Evolutionary conservation across 1,284 basidiomycete species (phyloP), one percentile per base, ranked within the genome.

Genomic region (Ceraceosorus guamensis): DNA sequence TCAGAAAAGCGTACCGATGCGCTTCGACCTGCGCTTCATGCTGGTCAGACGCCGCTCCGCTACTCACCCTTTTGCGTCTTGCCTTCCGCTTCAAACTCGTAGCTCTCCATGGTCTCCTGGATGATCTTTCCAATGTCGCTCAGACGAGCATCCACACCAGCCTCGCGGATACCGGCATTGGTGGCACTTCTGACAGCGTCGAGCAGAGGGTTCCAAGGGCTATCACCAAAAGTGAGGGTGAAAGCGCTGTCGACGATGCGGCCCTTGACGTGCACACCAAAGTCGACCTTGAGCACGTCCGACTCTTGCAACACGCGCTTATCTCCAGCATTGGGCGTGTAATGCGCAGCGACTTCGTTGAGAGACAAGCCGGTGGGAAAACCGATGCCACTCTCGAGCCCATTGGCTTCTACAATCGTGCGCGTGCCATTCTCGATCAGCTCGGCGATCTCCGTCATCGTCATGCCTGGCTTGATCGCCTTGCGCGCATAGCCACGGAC

Each of bases 21-120:
- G n/a, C n/a, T n/a, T n/a, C n/a, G n/a, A n/a, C n/a, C n/a, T n/a
- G n/a, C n/a, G n/a, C n/a, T n/a, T n/a, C n/a, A n/a, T n/a, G n/a
- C n/a, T n/a, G n/a, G n/a, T n/a, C n/a, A n/a, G n/a, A n/a, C n/a
- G n/a, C n/a, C n/a, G n/a, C n/a, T n/a, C 34, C 10, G 7, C 8
- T 43, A 77, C 83, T 55, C 55, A 92, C 91, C 89, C 59, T 87
- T 90, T 66, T 86, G 71, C 41, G 86, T 82, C 76, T 92, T 91
- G 41, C 90, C 88, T 33, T 85, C 82, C 18, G 91, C 84, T 72
- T 92, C 90, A 16, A 98, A 91, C 77, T 98, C 95, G 75, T 97
- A 96, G 4, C 88, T 91, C 76, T 97, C 92, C 95, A 99, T 98
- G 3, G 91, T 92, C 78, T 99, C 95, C 77, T 99, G 93, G 59